phyloP scores from a whole-genome alignment of 306 rosid species.

The Trichosanthes truncata region DNA sequence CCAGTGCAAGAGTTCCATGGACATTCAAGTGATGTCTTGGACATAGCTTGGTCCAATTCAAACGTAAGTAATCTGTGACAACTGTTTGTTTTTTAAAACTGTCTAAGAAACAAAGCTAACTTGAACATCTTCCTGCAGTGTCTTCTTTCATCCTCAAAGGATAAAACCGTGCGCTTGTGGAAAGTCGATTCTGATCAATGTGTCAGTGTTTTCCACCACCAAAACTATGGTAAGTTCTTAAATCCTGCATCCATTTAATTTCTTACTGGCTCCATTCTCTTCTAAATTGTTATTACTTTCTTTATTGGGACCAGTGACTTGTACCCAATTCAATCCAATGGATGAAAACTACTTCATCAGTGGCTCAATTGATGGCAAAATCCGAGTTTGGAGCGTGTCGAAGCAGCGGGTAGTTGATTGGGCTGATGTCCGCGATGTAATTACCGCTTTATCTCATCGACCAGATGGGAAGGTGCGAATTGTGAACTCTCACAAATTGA shows the following conservation, averaged over 20 bases:
- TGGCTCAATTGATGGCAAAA: slow-evolving; percentile 89
- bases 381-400: slow-evolving; percentile 67
- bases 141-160: slow-evolving; percentile 88
- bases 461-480: slow-evolving; percentile 69
- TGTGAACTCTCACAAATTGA: neutral
- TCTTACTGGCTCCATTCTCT: neutral
- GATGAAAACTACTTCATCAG: slow-evolving; percentile 67
- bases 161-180: slow-evolving; percentile 85
- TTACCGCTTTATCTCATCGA: slow-evolving; percentile 67
- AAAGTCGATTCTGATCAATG: slow-evolving; percentile 45
- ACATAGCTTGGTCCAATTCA: slow-evolving; percentile 88
- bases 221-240: slow-evolving; percentile 50
- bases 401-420: slow-evolving; percentile 85
- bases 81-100: neutral
- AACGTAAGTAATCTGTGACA: slow-evolving; percentile 43
- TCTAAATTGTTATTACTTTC: slow-evolving; percentile 1
- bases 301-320: slow-evolving; percentile 53
- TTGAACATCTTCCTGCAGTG: slow-evolving; percentile 35
- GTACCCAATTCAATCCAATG: slow-evolving; percentile 81
- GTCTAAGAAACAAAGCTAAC: slow-evolving; percentile 12
- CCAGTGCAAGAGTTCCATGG: slow-evolving; percentile 64
- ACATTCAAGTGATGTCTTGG: slow-evolving; percentile 69
- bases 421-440: slow-evolving; percentile 61
- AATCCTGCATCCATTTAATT: neutral
- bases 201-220: slow-evolving; percentile 53